Conservation (phyloP, 2,329 filamentous ascomycete genomes). For the Pseudocercospora vitis region DNA sequence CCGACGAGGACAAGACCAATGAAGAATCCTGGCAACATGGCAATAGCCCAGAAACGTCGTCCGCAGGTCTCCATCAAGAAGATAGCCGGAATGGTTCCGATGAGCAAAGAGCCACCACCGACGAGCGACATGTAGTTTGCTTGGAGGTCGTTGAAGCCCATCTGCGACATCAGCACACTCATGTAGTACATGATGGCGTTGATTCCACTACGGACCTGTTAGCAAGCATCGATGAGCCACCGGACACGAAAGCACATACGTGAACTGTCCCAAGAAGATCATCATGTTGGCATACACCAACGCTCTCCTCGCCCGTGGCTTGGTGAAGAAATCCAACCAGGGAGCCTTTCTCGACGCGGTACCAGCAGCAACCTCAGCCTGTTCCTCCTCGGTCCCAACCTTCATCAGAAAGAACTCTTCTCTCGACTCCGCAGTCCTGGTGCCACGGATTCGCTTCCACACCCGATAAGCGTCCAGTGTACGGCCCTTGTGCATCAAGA, state of each 20-base stretch:
- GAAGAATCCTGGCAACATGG: conserved; percentile 71
- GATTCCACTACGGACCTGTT: not conserved
- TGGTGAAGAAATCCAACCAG: conserved; percentile 73
- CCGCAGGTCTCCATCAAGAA: conserved; percentile 72
- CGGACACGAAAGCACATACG: conserved; percentile 62
- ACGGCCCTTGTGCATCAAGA: conserved; percentile 66
- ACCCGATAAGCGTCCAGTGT: conserved; percentile 63
- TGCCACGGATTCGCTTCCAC: conserved; percentile 71
- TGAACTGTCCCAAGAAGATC: conserved; percentile 69
- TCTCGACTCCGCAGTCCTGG: conserved; percentile 55
- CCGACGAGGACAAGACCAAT: conserved; percentile 68
- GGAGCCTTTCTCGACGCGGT: conserved; percentile 59
- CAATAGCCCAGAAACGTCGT: conserved; percentile 72
- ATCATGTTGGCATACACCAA: conserved; percentile 68
- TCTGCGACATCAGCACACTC: conserved; percentile 64
- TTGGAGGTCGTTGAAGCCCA: conserved; percentile 63
- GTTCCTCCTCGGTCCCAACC: conserved; percentile 58
- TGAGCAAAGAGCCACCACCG: conserved; percentile 64
- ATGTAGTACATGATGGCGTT: conserved; percentile 61
- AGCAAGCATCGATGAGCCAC: conserved; percentile 14
- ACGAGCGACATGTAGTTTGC: conserved; percentile 74
- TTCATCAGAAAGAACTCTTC: conserved; percentile 75
- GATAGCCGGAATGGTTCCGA: conserved; percentile 48
- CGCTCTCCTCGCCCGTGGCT: conserved; percentile 64
- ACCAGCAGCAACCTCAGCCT: conserved; percentile 52